Percentiles rank a stretch among this genome's conserved stretches.
Evolutionary conservation across 2,329 filamentous ascomycete genomes (phyloP).

Genomic region (Xylariales sp.): DNA sequence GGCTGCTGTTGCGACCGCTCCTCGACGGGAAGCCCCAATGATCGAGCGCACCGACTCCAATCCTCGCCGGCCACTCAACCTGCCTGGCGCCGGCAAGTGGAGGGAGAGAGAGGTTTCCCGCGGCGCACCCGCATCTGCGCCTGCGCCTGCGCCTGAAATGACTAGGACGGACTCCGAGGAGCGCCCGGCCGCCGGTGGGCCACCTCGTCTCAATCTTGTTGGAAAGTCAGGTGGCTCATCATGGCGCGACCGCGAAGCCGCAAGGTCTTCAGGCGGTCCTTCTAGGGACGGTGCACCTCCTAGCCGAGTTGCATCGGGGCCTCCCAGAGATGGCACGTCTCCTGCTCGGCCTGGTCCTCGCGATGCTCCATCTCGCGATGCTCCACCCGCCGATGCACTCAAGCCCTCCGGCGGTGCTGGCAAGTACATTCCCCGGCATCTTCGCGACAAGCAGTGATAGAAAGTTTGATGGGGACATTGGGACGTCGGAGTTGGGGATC

Average conservation of each 20-base stretch:
- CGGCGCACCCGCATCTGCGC: constrained; percentile 25
- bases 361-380: constrained; percentile 13
- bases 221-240: constrained; percentile 39
- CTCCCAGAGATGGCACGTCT: neutral
- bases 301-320: neutral
- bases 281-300: constrained; percentile 14
- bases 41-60: constrained; percentile 31
- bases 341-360: constrained; percentile 4
- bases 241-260: constrained; percentile 58
- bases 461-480: constrained; percentile 16
- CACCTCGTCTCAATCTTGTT: constrained; percentile 51
- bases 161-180: constrained; percentile 34
- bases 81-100: constrained; percentile 36
- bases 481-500: constrained; percentile 24
- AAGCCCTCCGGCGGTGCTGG: constrained; percentile 49
- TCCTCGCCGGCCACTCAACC: constrained; percentile 22
- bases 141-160: constrained; percentile 24
- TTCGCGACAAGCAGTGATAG: constrained; percentile 33
- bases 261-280: constrained; percentile 36
- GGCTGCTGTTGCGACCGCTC: constrained; percentile 37
- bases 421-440: constrained; percentile 54
- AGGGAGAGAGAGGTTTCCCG: constrained; percentile 34
- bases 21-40: constrained; percentile 34
- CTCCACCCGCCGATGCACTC: constrained; percentile 43
- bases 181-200: constrained; percentile 30